Evolutionary conservation across 164 flowering plant genomes (phyloP).

Genomic region (Stephania japonica): DNA sequence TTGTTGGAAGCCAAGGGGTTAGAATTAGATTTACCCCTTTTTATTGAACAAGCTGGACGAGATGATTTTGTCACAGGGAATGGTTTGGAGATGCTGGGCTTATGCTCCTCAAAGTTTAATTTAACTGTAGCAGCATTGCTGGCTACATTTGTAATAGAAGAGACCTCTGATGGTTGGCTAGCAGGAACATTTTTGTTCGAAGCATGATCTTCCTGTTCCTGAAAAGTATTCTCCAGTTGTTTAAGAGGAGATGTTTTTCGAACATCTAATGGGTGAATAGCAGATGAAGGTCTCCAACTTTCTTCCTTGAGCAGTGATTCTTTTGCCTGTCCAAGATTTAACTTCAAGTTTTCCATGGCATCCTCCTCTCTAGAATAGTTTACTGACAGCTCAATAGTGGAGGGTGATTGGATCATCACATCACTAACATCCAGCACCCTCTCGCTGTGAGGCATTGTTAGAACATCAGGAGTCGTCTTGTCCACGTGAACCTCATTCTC

Average conservation of each 20-base stretch:
- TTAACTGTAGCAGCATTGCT: slow-evolving; percentile 22
- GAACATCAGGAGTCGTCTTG: slow-evolving; percentile 11
- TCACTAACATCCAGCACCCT: background rate
- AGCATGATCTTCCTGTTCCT: slow-evolving; percentile 17
- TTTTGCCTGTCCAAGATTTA: slow-evolving; percentile 17
- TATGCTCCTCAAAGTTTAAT: slow-evolving; percentile 13
- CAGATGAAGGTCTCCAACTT: slow-evolving; percentile 13
- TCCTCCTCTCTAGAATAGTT: slow-evolving; percentile 5
- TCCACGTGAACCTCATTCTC: slow-evolving; percentile 14
- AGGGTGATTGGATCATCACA: background rate
- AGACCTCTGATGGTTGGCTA: slow-evolving; percentile 16
- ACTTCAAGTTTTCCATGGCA: slow-evolving; percentile 9
- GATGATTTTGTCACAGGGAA: slow-evolving; percentile 33
- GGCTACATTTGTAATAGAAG: background rate
- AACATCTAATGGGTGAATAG: slow-evolving; percentile 17
- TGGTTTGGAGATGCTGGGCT: slow-evolving; percentile 27
- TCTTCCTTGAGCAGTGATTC: slow-evolving; percentile 20
- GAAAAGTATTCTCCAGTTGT: slow-evolving; percentile 14
- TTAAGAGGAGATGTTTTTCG: slow-evolving; percentile 13
- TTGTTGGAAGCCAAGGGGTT: slow-evolving; percentile 14
- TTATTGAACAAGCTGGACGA: slow-evolving; percentile 36
- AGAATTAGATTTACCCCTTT: slow-evolving; percentile 42
- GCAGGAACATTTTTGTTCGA: slow-evolving; percentile 11
- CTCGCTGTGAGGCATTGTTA: slow-evolving; percentile 18
- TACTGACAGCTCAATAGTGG: slow-evolving; percentile 7